These are phyloP conservation scores for Didymella pinodella DNA, from an alignment of 2,329 filamentous ascomycete genomes.

Conservation along the genomic window DNA sequence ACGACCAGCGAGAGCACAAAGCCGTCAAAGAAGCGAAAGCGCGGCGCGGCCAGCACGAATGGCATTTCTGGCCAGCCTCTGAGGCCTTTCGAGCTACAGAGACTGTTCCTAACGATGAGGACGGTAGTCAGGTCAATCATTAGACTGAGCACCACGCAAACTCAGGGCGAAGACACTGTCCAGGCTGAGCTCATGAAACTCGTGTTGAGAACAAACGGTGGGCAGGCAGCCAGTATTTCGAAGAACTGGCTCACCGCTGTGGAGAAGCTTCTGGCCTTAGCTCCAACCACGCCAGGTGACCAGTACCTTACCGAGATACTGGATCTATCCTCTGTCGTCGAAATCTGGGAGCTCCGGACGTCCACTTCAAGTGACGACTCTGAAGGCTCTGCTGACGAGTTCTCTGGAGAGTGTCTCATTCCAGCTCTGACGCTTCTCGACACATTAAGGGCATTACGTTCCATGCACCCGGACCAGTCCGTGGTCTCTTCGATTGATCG, in stretches of 20 bases:
- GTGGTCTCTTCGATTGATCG: constrained; percentile 12
- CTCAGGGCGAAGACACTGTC: constrained; percentile 29
- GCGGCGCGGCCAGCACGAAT: constrained; percentile 30
- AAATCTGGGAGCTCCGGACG: constrained; percentile 47
- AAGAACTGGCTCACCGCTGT: constrained; percentile 47
- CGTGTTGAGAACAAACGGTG: constrained; percentile 44
- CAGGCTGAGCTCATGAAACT: constrained; percentile 49
- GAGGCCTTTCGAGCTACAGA: constrained; percentile 19
- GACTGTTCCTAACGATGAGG: constrained; percentile 37
- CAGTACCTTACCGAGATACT: constrained; percentile 21
- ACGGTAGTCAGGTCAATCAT: constrained; percentile 33
- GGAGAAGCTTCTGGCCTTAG: constrained; percentile 23
- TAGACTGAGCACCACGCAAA: constrained; percentile 24
- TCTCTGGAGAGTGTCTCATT: constrained; percentile 50
- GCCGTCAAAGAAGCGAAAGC: constrained; percentile 49
- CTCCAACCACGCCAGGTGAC: not conserved
- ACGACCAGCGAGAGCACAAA: constrained; percentile 34
- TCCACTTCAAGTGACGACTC: constrained; percentile 38
- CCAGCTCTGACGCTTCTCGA: constrained; percentile 41
- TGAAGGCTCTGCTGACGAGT: constrained; percentile 45
- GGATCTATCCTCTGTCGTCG: constrained; percentile 36
- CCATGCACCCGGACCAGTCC: constrained; percentile 1
- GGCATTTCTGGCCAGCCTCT: constrained; percentile 29
- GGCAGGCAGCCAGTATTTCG: constrained; percentile 48
- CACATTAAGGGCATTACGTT: constrained; percentile 21